phyloP scores from a whole-genome alignment of 768 basidiomycete genomes.

The Podaxis sp. region DNA sequence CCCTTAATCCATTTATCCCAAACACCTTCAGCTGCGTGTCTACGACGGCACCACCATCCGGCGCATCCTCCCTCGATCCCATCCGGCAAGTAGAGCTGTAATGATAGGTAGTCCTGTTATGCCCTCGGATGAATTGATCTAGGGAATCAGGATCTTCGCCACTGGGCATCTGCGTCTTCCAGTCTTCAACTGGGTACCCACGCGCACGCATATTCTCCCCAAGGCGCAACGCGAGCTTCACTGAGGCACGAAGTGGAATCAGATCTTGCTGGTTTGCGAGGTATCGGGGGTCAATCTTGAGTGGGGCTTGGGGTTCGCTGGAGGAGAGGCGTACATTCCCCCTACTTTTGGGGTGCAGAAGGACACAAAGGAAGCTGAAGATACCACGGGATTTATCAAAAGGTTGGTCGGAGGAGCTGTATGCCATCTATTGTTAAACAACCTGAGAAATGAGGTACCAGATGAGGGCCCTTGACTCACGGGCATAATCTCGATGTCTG shows the following conservation, averaged over 20 bases:
- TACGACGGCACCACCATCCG: slow-evolving; percentile 34
- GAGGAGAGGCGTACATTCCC: slow-evolving; percentile 37
- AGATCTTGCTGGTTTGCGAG: slow-evolving; percentile 36
- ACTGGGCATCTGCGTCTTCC: slow-evolving; percentile 28
- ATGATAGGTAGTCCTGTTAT: slow-evolving; percentile 43
- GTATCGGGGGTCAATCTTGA: slow-evolving; percentile 44
- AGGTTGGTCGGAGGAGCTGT: not conserved
- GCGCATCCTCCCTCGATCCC: slow-evolving; percentile 29
- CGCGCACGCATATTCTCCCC: slow-evolving; percentile 32
- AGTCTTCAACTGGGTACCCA: slow-evolving; percentile 31
- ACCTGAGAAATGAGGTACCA: not conserved
- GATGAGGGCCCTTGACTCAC: not conserved
- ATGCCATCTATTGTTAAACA: not conserved
- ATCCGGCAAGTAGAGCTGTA: slow-evolving; percentile 43
- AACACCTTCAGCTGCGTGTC: slow-evolving; percentile 33
- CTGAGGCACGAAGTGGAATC: slow-evolving; percentile 36
- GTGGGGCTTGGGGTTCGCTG: slow-evolving; percentile 35
- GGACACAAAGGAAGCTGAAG: slow-evolving; percentile 18
- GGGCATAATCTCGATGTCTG: slow-evolving; percentile 37
- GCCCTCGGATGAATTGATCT: slow-evolving; percentile 32
- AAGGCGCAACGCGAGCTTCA: slow-evolving; percentile 35
- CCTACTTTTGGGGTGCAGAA: slow-evolving; percentile 35
- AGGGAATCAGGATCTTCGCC: slow-evolving; percentile 37
- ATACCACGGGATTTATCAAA: slow-evolving; percentile 18
- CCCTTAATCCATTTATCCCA: slow-evolving; percentile 39